Evolutionary conservation across 2,329 filamentous ascomycete genomes (phyloP), one percentile per base, ranked within the genome.

Genomic region (Scedosporium minutisporum): DNA sequence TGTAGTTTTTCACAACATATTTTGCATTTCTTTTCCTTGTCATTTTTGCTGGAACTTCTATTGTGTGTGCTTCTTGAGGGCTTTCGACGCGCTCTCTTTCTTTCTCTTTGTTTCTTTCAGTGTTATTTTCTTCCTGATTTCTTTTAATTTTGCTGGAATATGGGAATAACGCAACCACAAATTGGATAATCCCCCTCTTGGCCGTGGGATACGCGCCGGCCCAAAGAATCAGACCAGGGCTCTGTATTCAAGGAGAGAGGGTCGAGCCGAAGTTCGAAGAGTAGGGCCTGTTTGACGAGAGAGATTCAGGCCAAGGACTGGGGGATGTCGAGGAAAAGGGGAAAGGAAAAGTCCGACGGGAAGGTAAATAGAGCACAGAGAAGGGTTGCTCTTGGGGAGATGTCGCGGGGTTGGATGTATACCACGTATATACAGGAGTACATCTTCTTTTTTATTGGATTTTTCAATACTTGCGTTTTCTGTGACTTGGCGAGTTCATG

Each of bases 1-100:
- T 57, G 66, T 66, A 65, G 67, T 70, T 71, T 64, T 66, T 67
- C 67, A 64, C 66, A 66, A 64, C 58, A 53, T 21, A 58, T 12
- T 41, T 25, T 21, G 16, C 63, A 61, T 41, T 65, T 48, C 63
- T 65, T 71, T 69, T 55, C 48, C 21, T 25, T 29, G 18, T 27
- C 12, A 23, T 14, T 23, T 16, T 29, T n/a, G n/a, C 21, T 23
- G 48, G 23, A 55, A 55, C 12, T 23, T 55, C 4, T 55, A 55
- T 55, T 27, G 23, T 27, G 23, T 27, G 23, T 55, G 51, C 51
- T 55, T 55, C n/a, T 55, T 55, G 51, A 23, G 23, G 12, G 18
- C 23, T 27, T 18, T 25, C 23, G 6, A 23, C 12, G 16, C 51
- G 29, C 21, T 27, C 23, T 23, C 23, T 16, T 55, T 27, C 51